Base-by-base conservation (phyloP, 1,139 yeast genomes). In the Saccharomyces hybrid region DNA sequence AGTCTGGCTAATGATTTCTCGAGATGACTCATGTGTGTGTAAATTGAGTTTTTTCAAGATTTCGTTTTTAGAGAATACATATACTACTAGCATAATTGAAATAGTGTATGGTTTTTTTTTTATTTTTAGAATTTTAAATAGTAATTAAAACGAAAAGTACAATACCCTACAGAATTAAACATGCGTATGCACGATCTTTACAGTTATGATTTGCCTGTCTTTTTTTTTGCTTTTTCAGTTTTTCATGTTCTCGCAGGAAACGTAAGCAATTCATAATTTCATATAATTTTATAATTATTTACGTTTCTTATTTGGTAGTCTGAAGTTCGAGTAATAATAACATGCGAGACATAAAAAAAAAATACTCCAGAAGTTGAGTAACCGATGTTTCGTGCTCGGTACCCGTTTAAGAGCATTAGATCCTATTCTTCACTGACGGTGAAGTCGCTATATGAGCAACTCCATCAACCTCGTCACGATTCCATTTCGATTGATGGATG, bases 401-500 rank as follows among this genome's bases (percentile, higher is more conserved):
- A 20, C 23, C 23, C 23, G 23, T 20, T 20, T 20, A 20, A 20
- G 23, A 20, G 23, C 23, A 20, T 20, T 20, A 38, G 44, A 20
- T 20, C 11, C 5, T 38, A 38, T 7, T 38, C 31, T 5, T 57
- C 61, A 4, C 48, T 49, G 13, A 57, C 59, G 5, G 44, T 58
- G 16, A 59, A 53, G 42, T 52, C 57, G 5, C 42, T 59, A 47
- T 58, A 56, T 46, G 50, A 52, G 29, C 51, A 44, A n/a, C 49
- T 52, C 4, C 27, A 55, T 6, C 47, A 50, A 38, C 51, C 57
- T 3, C 52, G 54, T 7, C 49, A 49, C 5, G 48, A 48, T 8
- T 52, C 54, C 5, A 53, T 53, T 14, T 49, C 49, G 11, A 55
- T 71, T 13, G 64, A 68, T 42, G 98, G 98, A 4, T 91, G 95